Conservation (phyloP, 768 basidiomycete species). For the Mrakia frigida region DNA sequence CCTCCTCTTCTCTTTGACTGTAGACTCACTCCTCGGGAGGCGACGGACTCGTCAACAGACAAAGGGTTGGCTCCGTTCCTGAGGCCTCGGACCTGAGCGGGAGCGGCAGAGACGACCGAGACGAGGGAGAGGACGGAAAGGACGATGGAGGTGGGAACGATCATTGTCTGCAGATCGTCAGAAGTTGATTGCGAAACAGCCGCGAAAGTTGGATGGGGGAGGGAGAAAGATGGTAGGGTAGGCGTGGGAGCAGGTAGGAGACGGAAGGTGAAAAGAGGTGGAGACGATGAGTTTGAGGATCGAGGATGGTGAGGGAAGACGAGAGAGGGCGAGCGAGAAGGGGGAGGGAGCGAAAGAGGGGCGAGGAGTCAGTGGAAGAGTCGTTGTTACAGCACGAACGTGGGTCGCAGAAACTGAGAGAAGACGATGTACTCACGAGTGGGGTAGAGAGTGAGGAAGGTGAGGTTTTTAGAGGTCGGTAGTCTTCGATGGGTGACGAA, state of each 20-base stretch:
- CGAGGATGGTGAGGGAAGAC: background rate
- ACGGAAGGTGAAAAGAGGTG: too few species aligned
- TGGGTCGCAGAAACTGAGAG: too few species aligned
- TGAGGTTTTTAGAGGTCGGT: too few species aligned
- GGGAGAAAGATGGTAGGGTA: too few species aligned
- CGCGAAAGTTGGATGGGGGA: background rate
- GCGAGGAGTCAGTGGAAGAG: background rate
- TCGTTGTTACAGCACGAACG: too few species aligned
- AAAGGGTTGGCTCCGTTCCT: conserved; percentile 2
- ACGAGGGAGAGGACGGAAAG: conserved; percentile 7
- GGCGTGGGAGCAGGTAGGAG: too few species aligned
- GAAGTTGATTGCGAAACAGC: background rate
- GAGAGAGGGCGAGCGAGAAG: background rate
- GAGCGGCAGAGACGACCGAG: conserved; percentile 2
- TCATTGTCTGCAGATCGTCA: background rate
- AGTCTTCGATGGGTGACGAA: too few species aligned
- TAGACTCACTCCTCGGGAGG: background rate
- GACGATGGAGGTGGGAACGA: conserved; percentile 6
- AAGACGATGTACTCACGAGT: too few species aligned
- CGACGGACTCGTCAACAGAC: background rate
- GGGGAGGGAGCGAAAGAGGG: background rate
- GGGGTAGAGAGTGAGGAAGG: too few species aligned
- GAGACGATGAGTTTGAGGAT: background rate
- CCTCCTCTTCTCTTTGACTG: too few species aligned
- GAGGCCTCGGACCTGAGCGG: background rate